Percentiles rank a stretch among this genome's conserved stretches.
These are phyloP conservation scores for Nemophila menziesii DNA, from an alignment of 257 asterid genomes.

Conservation along the genomic window DNA sequence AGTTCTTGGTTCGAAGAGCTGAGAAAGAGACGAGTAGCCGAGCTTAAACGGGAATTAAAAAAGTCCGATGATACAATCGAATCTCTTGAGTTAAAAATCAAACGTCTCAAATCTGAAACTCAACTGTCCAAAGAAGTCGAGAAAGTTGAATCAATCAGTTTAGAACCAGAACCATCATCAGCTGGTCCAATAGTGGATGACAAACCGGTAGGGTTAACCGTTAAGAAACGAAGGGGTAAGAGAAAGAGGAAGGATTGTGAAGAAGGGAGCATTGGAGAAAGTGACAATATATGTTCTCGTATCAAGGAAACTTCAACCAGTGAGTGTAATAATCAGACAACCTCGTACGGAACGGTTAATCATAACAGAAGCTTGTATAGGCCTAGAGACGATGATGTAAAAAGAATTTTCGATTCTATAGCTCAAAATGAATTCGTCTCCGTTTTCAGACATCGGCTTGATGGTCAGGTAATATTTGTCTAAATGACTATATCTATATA, in stretches of 20 bases:
- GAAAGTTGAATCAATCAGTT: constrained; percentile 31
- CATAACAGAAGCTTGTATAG: constrained; percentile 17
- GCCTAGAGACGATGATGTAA: constrained; percentile 24
- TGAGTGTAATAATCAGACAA: constrained; percentile 16
- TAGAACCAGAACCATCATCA: constrained; percentile 25
- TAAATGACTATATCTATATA: too few species aligned
- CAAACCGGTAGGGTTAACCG: constrained; percentile 27
- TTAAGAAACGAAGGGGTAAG: constrained; percentile 63
- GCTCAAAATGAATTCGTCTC: constrained; percentile 49
- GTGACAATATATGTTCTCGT: constrained; percentile 40
- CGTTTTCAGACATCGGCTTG: constrained; percentile 82
- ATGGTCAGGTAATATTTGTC: constrained; percentile 57
- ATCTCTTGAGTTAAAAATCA: constrained; percentile 63
- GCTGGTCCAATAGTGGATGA: constrained; percentile 11
- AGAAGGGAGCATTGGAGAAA: constrained; percentile 51
- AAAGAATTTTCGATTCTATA: constrained; percentile 41
- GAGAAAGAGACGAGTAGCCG: constrained; percentile 61
- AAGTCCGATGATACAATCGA: constrained; percentile 76
- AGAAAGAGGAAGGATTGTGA: constrained; percentile 54
- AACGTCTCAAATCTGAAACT: constrained; percentile 39
- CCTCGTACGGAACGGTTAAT: constrained; percentile 15
- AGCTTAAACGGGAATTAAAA: constrained; percentile 60
- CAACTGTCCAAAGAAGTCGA: constrained; percentile 27
- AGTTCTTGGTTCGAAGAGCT: constrained; percentile 90
- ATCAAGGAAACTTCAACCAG: constrained; percentile 34